Evolutionary conservation across 768 basidiomycete species (phyloP).

Genomic region (Phylloporus sp.): DNA sequence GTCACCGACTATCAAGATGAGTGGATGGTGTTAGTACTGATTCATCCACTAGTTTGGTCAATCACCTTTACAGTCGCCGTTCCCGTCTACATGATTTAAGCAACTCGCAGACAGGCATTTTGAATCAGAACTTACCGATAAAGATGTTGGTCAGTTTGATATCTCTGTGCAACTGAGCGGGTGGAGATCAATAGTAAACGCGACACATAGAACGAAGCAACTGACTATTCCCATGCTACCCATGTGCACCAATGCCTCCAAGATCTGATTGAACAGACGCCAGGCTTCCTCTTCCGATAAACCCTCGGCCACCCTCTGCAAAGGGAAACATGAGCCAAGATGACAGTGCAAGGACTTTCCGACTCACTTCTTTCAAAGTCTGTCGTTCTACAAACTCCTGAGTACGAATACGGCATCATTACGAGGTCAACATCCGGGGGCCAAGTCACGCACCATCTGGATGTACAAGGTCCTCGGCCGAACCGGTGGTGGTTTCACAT

Average conservation of each 20-base stretch:
- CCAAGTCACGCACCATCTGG: slow-evolving; percentile 67
- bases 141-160: slow-evolving; percentile 94
- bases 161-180: slow-evolving; percentile 69
- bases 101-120: not conserved
- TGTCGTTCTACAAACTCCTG: slow-evolving; percentile 90
- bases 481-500: slow-evolving; percentile 28
- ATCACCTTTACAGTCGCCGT: slow-evolving; percentile 76
- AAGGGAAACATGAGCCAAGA: not conserved
- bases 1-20: slow-evolving; percentile 62
- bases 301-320: slow-evolving; percentile 72
- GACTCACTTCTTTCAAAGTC: slow-evolving; percentile 72
- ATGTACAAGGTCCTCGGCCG: slow-evolving; percentile 73
- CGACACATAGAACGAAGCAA: slow-evolving; percentile 7
- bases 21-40: not conserved
- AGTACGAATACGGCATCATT: not conserved
- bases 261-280: slow-evolving; percentile 83
- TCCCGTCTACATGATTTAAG: slow-evolving; percentile 50
- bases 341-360: not conserved
- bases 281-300: slow-evolving; percentile 82
- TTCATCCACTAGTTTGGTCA: not conserved
- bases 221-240: slow-evolving; percentile 78
- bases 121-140: slow-evolving; percentile 54
- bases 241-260: slow-evolving; percentile 90
- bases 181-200: slow-evolving; percentile 23
- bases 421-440: not conserved